These are phyloP conservation scores for Calonectria pseudoturangicola DNA, from an alignment of 2,329 filamentous ascomycete species.

Conservation along the genomic window DNA sequence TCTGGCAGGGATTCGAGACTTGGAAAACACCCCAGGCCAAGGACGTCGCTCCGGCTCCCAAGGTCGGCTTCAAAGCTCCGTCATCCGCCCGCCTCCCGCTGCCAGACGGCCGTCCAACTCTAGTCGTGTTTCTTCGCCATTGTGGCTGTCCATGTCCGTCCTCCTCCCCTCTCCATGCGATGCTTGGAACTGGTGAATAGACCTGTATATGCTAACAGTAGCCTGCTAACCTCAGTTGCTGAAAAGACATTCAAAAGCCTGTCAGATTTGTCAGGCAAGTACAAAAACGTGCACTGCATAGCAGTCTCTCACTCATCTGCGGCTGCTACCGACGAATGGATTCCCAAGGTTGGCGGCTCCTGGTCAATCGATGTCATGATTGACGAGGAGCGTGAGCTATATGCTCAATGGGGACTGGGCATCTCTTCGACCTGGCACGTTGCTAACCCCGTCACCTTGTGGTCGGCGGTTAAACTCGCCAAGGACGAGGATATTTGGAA, in stretches of 20 bases:
- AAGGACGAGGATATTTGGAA: constrained; percentile 80
- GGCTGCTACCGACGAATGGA: constrained; percentile 74
- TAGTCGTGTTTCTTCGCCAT: constrained; percentile 82
- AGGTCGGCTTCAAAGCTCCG: constrained; percentile 74
- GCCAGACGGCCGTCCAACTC: constrained; percentile 72
- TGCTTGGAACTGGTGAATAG: too few relatives aligned
- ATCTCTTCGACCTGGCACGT: constrained; percentile 77
- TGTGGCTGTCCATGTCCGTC: constrained; percentile 84
- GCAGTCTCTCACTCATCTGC: constrained; percentile 77
- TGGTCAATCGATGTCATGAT: constrained; percentile 76
- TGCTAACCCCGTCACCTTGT: constrained; percentile 74
- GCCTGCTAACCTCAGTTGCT: constrained; percentile 69
- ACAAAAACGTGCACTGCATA: constrained; percentile 73
- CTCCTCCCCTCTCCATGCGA: not conserved
- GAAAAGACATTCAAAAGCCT: constrained; percentile 79
- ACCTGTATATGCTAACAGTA: not conserved
- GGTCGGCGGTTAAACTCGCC: constrained; percentile 74
- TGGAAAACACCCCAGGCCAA: constrained; percentile 64
- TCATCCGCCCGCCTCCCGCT: constrained; percentile 70
- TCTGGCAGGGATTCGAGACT: constrained; percentile 63
- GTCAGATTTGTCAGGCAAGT: constrained; percentile 68
- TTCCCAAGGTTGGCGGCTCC: constrained; percentile 73
- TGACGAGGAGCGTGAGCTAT: constrained; percentile 76
- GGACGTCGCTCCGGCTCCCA: constrained; percentile 67
- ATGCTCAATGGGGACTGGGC: constrained; percentile 80